Evolutionary conservation across 257 asterid genomes (phyloP).

Genomic region (Schizonepeta tenuifolia): DNA sequence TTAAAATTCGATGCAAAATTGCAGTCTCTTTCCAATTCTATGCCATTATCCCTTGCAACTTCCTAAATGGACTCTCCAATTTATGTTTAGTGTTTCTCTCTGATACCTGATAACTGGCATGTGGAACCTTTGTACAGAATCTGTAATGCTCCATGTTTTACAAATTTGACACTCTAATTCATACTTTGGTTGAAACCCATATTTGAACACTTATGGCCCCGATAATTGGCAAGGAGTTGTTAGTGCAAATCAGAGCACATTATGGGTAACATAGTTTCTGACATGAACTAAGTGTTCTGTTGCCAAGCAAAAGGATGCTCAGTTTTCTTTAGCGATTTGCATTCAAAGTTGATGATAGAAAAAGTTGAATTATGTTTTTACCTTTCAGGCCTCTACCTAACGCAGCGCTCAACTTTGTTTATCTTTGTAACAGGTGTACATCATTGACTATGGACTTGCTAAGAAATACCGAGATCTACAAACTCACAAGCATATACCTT

Average conservation of each 20-base stretch:
- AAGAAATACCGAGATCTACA: slow-evolving; percentile 93
- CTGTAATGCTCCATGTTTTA: not conserved
- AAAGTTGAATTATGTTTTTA: not conserved
- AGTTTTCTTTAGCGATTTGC: slow-evolving; percentile 4
- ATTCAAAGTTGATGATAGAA: not conserved
- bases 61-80: slow-evolving; percentile 1
- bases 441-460: slow-evolving; percentile 96
- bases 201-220: not conserved
- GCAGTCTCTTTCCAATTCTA: not conserved
- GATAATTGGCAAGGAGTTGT: not conserved
- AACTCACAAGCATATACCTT: slow-evolving; percentile 95
- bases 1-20: slow-evolving; percentile 2
- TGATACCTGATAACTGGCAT: not conserved
- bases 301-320: not conserved
- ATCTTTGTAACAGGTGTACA: slow-evolving; percentile 67
- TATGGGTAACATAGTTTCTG: not conserved
- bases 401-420: slow-evolving; percentile 26
- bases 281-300: not conserved
- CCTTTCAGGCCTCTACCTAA: slow-evolving; percentile 1
- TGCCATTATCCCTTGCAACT: not conserved
- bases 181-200: slow-evolving; percentile 2
- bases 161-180: slow-evolving; percentile 2
- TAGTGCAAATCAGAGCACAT: not conserved
- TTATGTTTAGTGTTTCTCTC: not conserved
- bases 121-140: not conserved